Percentiles rank a stretch among this genome's conserved stretches.
phyloP scores from a whole-genome alignment of 2,329 filamentous ascomycete species.

The Aspergillus oerlinghausenensis region DNA sequence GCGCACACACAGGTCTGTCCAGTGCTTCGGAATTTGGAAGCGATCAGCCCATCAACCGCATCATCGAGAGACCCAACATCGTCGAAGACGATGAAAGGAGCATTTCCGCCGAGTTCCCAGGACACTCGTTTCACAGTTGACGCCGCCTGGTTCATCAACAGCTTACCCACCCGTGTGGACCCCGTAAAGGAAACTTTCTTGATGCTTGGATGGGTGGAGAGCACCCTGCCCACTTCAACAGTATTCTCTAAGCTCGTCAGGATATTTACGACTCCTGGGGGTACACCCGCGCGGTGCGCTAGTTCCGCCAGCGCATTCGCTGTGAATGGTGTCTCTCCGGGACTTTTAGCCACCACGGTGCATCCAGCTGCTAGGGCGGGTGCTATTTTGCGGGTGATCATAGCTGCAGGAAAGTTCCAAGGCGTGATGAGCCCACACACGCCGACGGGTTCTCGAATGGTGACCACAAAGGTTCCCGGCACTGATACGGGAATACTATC shows the following conservation, averaged over 20 bases:
- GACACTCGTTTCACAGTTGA: conserved; percentile 80
- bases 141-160: conserved; percentile 88
- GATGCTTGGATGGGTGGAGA: conserved; percentile 72
- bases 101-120: conserved; percentile 90
- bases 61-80: conserved; percentile 77
- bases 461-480: conserved; percentile 58
- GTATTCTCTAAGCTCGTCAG: conserved; percentile 78
- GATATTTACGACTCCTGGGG: conserved; percentile 85
- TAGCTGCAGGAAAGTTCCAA: conserved; percentile 59
- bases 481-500: conserved; percentile 58
- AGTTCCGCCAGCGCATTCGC: conserved; percentile 83
- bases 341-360: conserved; percentile 90
- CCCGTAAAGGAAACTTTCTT: conserved; percentile 95
- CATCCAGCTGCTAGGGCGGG: conserved; percentile 82
- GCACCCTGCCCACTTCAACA: conserved; percentile 66
- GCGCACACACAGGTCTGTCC: conserved; percentile 95
- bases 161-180: conserved; percentile 58
- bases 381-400: conserved; percentile 49
- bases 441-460: conserved; percentile 62
- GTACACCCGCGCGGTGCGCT: conserved; percentile 82
- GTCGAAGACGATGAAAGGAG: conserved; percentile 95
- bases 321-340: conserved; percentile 87
- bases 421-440: conserved; percentile 65
- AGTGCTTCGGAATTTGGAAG: conserved; percentile 87
- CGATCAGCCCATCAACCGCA: conserved; percentile 76